Percentiles rank a stretch among this genome's conserved stretches.
Evolutionary conservation across 2,329 filamentous ascomycete genomes (phyloP).

Genomic region (Fusarium decemcellulare): DNA sequence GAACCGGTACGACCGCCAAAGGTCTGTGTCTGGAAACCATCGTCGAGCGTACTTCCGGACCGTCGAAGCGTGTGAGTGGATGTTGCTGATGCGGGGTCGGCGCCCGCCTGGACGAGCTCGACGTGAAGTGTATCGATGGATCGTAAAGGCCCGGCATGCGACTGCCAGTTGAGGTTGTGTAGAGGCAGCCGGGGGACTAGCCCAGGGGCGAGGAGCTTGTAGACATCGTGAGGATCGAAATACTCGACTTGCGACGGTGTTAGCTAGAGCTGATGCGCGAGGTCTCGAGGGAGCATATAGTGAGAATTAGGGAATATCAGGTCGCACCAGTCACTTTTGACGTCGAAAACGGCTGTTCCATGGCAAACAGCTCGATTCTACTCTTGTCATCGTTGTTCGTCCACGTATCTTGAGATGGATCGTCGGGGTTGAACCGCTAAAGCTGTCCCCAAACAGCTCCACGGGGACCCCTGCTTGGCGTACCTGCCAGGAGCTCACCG

Average conservation of each 20-base stretch:
- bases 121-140: conserved; percentile 95
- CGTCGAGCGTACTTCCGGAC: conserved; percentile 59
- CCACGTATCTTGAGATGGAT: conserved; percentile 35
- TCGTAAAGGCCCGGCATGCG: conserved; percentile 88
- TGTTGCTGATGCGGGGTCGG: conserved; percentile 58
- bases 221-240: conserved; percentile 92
- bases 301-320: neutral
- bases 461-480: conserved; percentile 29
- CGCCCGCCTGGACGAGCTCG: conserved; percentile 80
- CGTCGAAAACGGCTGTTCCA: conserved; percentile 78
- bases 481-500: conserved; percentile 43
- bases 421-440: conserved; percentile 28
- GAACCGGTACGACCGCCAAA: conserved; percentile 60
- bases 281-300: neutral
- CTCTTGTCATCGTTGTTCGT: conserved; percentile 49
- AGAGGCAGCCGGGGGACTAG: conserved; percentile 86
- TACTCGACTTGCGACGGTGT: conserved; percentile 81
- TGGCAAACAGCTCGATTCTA: conserved; percentile 54
- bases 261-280: conserved; percentile 21
- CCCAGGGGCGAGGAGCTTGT: conserved; percentile 83
- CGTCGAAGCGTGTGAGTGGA: conserved; percentile 49
- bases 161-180: conserved; percentile 97
- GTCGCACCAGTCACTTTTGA: conserved; percentile 82
- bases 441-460: conserved; percentile 46
- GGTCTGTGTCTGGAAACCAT: conserved; percentile 73